These are phyloP conservation scores for Huntiella moniliformis DNA, from an alignment of 2,329 filamentous ascomycete species.

Conservation along the genomic window DNA sequence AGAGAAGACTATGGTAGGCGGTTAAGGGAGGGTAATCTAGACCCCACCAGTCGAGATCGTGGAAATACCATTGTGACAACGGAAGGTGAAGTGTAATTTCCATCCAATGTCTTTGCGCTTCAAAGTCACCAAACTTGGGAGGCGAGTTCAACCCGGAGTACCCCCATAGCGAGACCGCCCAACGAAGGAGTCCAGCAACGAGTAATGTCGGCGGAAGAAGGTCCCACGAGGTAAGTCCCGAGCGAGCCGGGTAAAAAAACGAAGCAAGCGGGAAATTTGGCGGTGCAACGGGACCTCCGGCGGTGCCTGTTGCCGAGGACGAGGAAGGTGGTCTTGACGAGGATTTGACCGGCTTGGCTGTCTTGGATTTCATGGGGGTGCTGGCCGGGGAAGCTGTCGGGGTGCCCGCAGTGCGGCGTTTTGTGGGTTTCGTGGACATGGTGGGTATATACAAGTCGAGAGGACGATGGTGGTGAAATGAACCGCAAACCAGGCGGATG, in stretches of 20 bases:
- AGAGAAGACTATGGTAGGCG: conserved; percentile 93
- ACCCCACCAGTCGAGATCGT: conserved; percentile 94
- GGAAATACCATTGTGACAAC: conserved; percentile 91
- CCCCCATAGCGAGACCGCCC: conserved; percentile 82
- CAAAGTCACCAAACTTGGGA: conserved; percentile 92
- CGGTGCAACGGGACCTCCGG: background rate
- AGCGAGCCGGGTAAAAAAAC: conserved; percentile 85
- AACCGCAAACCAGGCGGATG: no score
- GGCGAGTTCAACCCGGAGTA: conserved; percentile 75
- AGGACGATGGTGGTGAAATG: no score
- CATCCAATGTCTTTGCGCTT: conserved; percentile 98
- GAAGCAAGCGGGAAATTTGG: conserved; percentile 80
- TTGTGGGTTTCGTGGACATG: no score
- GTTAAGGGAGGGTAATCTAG: conserved; percentile 94
- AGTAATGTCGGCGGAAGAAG: conserved; percentile 75
- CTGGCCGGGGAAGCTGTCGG: no score
- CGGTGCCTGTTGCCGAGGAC: conserved; percentile 1
- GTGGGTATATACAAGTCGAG: no score
- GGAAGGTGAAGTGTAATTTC: conserved; percentile 81
- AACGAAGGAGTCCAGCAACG: conserved; percentile 77
- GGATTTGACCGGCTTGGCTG: no score
- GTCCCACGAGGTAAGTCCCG: conserved; percentile 77
- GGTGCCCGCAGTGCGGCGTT: no score
- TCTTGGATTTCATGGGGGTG: no score
- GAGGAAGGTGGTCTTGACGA: conserved; percentile 24